Base-by-base conservation (phyloP, 257 asterid genomes). In the Jasminum sambac region DNA sequence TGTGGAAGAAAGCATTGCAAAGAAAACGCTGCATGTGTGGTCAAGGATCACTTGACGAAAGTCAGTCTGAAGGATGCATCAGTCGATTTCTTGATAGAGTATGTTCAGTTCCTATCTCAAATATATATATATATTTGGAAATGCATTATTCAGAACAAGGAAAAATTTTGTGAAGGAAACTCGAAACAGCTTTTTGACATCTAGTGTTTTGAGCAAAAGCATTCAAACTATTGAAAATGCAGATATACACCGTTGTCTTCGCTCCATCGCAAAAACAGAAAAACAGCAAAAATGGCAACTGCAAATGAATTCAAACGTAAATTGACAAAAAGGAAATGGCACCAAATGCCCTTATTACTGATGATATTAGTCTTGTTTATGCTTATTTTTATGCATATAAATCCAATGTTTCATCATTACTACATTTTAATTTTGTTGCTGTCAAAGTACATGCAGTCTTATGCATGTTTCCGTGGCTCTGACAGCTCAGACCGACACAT, bases 71-170 rank as follows among this genome's bases (percentile, higher is more conserved):
- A 88, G 88, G 95, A 95, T 76, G 75, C 81, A 9, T 91, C 99
- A 6, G 75, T 68, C 9, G 96, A 91, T 66, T 88, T 95, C 85
- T 76, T 95, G 82, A 91, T 95, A 69, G 99, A 95, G 99, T 95
- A 87, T 71, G 77, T 68, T 73, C 77, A 64, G 16, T 44, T 66
- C 25, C 65, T 65, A 76, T 67, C 70, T 46, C n/a, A 55, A 23
- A n/a, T n/a, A n/a, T n/a, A n/a, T n/a, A n/a, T n/a, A 30, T 30
- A 30, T 30, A 1, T 30, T 30, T 4, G 4, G 36, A 30, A 30
- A 30, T 30, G 36, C 36, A 30, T 30, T 30, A 1, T 30, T 30
- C n/a, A n/a, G 36, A 4, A 30, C 1, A 30, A 4, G 1, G 36
- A 4, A 30, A 30, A 30, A 30, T 30, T 30, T 30, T 30, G 36